Evolutionary conservation across 1,284 basidiomycete genomes (phyloP).

Genomic region (Tilletia horrida): DNA sequence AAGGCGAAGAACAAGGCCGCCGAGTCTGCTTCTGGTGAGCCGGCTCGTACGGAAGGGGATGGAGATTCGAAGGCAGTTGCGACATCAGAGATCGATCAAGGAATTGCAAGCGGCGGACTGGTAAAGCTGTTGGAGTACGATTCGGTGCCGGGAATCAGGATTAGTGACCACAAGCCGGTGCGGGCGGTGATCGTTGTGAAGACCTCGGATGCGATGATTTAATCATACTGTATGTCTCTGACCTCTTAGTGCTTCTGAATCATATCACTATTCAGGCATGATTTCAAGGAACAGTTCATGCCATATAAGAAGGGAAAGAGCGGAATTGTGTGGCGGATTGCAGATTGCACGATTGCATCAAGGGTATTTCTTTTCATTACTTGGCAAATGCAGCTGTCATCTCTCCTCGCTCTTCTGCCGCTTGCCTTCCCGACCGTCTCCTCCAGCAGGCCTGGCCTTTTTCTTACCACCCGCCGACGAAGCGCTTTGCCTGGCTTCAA

Average conservation of each 20-base stretch:
- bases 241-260: too few relatives aligned
- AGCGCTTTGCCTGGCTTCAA: constrained; percentile 23
- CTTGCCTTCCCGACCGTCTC: constrained; percentile 24
- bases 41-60: background rate
- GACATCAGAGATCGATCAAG: background rate
- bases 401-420: constrained; percentile 37
- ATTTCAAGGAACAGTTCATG: too few relatives aligned
- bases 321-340: too few relatives aligned
- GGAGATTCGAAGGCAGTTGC: background rate
- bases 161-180: constrained; percentile 36
- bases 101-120: background rate
- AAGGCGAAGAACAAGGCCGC: background rate
- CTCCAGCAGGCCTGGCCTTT: constrained; percentile 14
- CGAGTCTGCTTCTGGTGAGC: too few relatives aligned
- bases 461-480: constrained; percentile 27
- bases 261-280: too few relatives aligned
- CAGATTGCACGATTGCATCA: too few relatives aligned
- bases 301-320: too few relatives aligned
- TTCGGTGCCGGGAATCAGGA: constrained; percentile 24
- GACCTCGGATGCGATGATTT: constrained; percentile 6
- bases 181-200: constrained; percentile 28
- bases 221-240: too few relatives aligned
- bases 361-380: too few relatives aligned
- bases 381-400: too few relatives aligned
- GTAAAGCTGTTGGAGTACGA: constrained; percentile 30